Conservation (phyloP, 2,329 filamentous ascomycete species). For the Aureobasidium lini region DNA sequence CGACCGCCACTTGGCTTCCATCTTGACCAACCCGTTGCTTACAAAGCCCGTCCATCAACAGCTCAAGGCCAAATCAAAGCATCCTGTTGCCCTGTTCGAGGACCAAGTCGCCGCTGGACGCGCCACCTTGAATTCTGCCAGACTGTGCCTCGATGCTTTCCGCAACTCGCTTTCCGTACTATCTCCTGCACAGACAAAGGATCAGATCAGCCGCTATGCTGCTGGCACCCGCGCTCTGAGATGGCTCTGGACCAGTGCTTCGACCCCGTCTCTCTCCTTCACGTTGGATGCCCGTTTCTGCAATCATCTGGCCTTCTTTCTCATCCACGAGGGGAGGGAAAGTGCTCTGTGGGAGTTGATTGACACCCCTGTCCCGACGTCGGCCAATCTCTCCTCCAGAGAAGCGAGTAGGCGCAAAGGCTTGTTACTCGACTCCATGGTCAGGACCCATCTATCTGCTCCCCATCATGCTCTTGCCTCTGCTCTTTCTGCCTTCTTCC, state of each 20-base stretch:
- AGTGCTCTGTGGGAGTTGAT: conserved; percentile 26
- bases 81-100: conserved; percentile 36
- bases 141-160: conserved; percentile 31
- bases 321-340: conserved; percentile 24
- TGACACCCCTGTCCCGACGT: conserved; percentile 1
- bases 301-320: conserved; percentile 19
- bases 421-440: not conserved
- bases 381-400: not conserved
- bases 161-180: conserved; percentile 18
- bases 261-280: conserved; percentile 18
- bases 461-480: not conserved
- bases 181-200: conserved; percentile 13
- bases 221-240: conserved; percentile 23
- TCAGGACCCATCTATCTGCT: conserved; percentile 2
- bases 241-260: conserved; percentile 24
- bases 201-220: conserved; percentile 15
- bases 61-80: conserved; percentile 22
- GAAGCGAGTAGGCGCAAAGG: conserved; percentile 8
- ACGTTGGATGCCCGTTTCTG: conserved; percentile 19
- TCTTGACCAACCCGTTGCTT: conserved; percentile 46
- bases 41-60: conserved; percentile 18
- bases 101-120: conserved; percentile 31
- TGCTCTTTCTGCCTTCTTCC: conserved; percentile 3
- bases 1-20: conserved; percentile 41
- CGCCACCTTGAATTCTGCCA: conserved; percentile 32